phyloP scores from a whole-genome alignment of 495 filamentous ascomycete species.

The Aspergillus homomorphus region DNA sequence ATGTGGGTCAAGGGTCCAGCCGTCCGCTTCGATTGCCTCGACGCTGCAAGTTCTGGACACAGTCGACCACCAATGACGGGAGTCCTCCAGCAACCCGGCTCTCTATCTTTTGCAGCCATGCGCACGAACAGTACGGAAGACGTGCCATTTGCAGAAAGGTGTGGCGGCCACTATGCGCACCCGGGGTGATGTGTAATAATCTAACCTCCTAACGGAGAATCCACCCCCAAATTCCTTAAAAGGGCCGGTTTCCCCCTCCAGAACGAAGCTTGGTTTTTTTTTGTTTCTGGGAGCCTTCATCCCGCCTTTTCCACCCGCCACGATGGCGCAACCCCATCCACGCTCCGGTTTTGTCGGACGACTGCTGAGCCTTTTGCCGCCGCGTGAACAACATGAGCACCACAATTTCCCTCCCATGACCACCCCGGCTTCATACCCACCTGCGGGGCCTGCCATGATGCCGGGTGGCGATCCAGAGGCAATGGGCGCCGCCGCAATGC shows the following conservation, averaged over 20 bases:
- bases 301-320: background rate
- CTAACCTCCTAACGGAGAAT: background rate
- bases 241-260: background rate
- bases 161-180: background rate
- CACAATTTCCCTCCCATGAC: background rate
- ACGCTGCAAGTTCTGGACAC: background rate
- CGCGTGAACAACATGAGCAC: background rate
- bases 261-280: background rate
- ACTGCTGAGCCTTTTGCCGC: background rate
- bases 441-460: background rate
- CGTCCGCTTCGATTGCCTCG: background rate
- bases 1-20: slow-evolving; percentile 15
- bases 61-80: background rate
- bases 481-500: background rate
- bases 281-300: background rate
- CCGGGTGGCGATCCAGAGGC: background rate
- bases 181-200: background rate
- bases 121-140: background rate
- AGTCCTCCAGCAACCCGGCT: background rate
- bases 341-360: background rate
- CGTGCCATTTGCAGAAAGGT: background rate
- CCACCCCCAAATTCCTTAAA: background rate
- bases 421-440: background rate
- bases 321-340: background rate
- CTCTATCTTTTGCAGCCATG: background rate